A percentile compares a stretch with the other conserved stretches of the same genome.
Evolutionary conservation across 2,329 filamentous ascomycete genomes (phyloP).

Genomic region (Furcasterigmium sp.): DNA sequence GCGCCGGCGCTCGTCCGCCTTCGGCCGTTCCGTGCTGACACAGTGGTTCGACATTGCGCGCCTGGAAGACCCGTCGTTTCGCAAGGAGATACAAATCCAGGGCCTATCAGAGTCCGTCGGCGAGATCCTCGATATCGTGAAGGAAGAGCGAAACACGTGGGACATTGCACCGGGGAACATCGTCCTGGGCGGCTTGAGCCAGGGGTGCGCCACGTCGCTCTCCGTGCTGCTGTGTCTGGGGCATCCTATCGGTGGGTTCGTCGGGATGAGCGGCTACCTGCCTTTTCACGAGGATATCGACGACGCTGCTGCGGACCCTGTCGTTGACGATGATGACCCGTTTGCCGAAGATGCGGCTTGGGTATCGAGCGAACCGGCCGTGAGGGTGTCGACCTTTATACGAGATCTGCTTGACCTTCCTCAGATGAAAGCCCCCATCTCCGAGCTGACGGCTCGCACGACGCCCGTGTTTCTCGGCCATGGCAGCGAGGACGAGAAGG

Average conservation of each 20-base stretch:
- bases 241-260: constrained; percentile 30
- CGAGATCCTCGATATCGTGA: constrained; percentile 27
- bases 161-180: constrained; percentile 29
- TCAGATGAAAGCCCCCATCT: constrained; percentile 10
- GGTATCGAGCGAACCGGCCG: constrained; percentile 4
- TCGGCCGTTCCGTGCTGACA: constrained; percentile 35
- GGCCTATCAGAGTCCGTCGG: constrained; percentile 35
- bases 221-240: constrained; percentile 33
- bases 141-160: constrained; percentile 20
- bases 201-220: constrained; percentile 44
- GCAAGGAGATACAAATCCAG: constrained; percentile 34
- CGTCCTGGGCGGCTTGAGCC: constrained; percentile 46
- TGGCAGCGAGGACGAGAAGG: constrained; percentile 31
- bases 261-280: constrained; percentile 43
- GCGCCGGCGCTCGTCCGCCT: constrained; percentile 34
- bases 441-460: constrained; percentile 8
- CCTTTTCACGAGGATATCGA: constrained; percentile 31
- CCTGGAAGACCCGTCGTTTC: constrained; percentile 30
- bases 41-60: constrained; percentile 47
- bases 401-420: constrained; percentile 23
- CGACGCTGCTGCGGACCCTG: neutral
- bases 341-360: constrained; percentile 14
- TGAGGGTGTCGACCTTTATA: constrained; percentile 21
- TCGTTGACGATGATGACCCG: constrained; percentile 15
- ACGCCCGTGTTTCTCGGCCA: constrained; percentile 40